Evolutionary conservation across 768 basidiomycete genomes (phyloP).

Genomic region (Mycena rebaudengoi): DNA sequence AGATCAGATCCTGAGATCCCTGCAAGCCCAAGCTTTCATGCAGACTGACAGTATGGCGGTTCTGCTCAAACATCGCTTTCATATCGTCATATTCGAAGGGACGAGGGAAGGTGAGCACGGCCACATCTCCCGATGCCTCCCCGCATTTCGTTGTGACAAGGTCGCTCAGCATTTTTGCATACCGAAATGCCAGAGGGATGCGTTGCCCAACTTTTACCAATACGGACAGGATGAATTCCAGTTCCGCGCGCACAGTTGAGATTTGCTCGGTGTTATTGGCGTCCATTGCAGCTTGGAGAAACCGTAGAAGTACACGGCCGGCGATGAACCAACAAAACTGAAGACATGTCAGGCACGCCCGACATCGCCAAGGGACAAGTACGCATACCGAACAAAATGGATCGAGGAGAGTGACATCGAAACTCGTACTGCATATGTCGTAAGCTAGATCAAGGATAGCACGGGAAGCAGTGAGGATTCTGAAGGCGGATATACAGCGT

Average conservation of each 20-base stretch:
- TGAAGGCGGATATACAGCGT: conserved; percentile 74
- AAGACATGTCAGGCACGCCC: not conserved
- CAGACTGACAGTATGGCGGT: not conserved
- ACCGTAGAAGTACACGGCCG: conserved; percentile 72
- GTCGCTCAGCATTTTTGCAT: conserved; percentile 65
- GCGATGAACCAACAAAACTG: conserved; percentile 77
- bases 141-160: conserved; percentile 51
- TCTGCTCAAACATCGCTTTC: conserved; percentile 3
- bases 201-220: conserved; percentile 67
- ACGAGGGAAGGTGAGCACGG: conserved; percentile 15
- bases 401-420: conserved; percentile 74
- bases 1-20: not conserved
- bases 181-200: conserved; percentile 71
- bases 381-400: conserved; percentile 73
- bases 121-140: not conserved
- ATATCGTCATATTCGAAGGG: conserved; percentile 12
- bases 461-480: conserved; percentile 72
- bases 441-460: conserved; percentile 74
- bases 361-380: not conserved
- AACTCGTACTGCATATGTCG: conserved; percentile 73
- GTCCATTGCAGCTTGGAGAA: conserved; percentile 70
- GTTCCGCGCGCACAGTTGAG: conserved; percentile 65
- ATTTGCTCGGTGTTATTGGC: conserved; percentile 64
- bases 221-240: conserved; percentile 73
- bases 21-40: conserved; percentile 26